Evolutionary conservation across 306 rosid species (phyloP), one percentile per base, ranked within the genome.

Genomic region (Fragaria ananassa): DNA sequence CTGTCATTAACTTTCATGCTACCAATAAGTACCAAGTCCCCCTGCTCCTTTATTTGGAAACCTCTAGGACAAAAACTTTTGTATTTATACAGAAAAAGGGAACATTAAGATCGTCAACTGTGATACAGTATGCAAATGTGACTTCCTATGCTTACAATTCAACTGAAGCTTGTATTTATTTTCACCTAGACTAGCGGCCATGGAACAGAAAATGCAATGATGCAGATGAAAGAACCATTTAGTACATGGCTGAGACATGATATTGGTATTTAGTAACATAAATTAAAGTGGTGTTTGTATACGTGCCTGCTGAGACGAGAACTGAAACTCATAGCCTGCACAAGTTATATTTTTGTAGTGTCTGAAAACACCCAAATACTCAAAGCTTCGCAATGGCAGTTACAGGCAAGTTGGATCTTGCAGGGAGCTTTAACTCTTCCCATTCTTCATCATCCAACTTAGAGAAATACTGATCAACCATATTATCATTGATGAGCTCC

Each of bases 321-420:
- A 60, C 58, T 19, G 37, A 10, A 42, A 58, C 9, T 42, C 58
- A 42, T 42, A 29, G 56, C 27, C 42, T 15, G 41, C 42, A 25
- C 47, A 17, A 64, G 49, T 19, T 31, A 12, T 3, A 15, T 27
- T n/a, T 27, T 56, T 15, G 3, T 37, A 31, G 18, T 1, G 13
- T 6, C 29, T 14, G 8, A 25, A 37, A 72, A 17, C 35, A 35
- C 44, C 49, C 9, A 9, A 10, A 41, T 41, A 47, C 45, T 81
- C 85, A 95, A 71, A 95, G 92, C 85, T 95, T 95, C 50, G 97
- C 82, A 81, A 89, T 83, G 78, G 91, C 97, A 81, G 51, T 86
- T 49, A 53, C 64, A 44, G 96, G 91, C 84, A 92, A 82, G 75
- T 84, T 85, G 83, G 89, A 74, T 89, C 96, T 95, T 68, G 81